These are phyloP conservation scores for Lodderomyces margitis DNA, from an alignment of 1,139 yeast genomes.

Conservation along the genomic window DNA sequence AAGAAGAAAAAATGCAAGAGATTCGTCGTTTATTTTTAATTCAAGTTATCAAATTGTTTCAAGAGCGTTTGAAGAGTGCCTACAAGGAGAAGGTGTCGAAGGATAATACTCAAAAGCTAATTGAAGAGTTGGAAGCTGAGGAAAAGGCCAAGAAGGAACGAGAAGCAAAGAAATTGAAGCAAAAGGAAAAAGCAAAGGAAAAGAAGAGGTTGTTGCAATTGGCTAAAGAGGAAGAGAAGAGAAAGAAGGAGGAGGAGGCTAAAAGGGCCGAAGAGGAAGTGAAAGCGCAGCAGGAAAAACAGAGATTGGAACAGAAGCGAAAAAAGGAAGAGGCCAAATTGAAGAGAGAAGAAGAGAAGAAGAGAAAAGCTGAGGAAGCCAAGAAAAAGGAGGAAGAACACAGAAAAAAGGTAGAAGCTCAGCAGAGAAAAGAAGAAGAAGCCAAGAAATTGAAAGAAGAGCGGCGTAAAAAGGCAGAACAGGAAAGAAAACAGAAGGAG, in stretches of 20 bases:
- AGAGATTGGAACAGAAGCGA: slow-evolving; percentile 43
- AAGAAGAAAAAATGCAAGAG: slow-evolving; percentile 69
- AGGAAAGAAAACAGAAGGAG: slow-evolving; percentile 39
- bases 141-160: slow-evolving; percentile 65
- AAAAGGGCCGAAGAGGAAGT: slow-evolving; percentile 35
- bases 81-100: slow-evolving; percentile 73
- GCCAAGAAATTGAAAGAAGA: slow-evolving; percentile 38
- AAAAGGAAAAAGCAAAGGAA: slow-evolving; percentile 75
- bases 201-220: slow-evolving; percentile 67
- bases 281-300: slow-evolving; percentile 33
- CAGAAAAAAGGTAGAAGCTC: slow-evolving; percentile 42
- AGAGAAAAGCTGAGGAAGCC: slow-evolving; percentile 39
- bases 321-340: slow-evolving; percentile 49
- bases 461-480: slow-evolving; percentile 47
- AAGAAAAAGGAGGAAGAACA: slow-evolving; percentile 49
- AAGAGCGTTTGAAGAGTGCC: slow-evolving; percentile 66
- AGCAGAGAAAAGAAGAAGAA: slow-evolving; percentile 51
- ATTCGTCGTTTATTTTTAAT: slow-evolving; percentile 74
- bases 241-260: slow-evolving; percentile 56
- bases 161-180: slow-evolving; percentile 68
- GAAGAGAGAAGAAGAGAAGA: slow-evolving; percentile 56
- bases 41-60: slow-evolving; percentile 69
- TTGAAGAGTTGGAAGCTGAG: slow-evolving; percentile 80
- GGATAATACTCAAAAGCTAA: slow-evolving; percentile 67
- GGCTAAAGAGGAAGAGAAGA: slow-evolving; percentile 75